These are phyloP conservation scores for Pistacia integerrima DNA, from an alignment of 345 rosid genomes.

Conservation along the genomic window DNA sequence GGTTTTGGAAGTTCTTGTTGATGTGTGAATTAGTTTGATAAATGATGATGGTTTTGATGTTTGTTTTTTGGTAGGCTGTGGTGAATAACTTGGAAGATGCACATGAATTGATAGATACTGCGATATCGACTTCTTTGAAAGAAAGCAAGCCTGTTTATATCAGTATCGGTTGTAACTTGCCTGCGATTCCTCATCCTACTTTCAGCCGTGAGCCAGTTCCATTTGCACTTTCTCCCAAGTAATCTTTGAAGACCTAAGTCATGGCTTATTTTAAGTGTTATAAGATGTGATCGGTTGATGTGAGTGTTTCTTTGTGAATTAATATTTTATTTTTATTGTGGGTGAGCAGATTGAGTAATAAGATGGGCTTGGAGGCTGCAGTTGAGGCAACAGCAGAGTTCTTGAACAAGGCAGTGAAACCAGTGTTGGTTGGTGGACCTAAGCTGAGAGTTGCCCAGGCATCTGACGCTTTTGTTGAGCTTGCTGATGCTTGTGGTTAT, in stretches of 20 bases:
- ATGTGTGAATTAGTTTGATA: not conserved
- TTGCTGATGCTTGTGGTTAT: slow-evolving; percentile 68
- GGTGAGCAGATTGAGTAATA: slow-evolving; percentile 51
- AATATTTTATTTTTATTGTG: not conserved
- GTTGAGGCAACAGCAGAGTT: slow-evolving; percentile 74
- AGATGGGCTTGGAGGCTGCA: slow-evolving; percentile 67
- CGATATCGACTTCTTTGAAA: slow-evolving; percentile 71
- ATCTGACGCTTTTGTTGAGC: slow-evolving; percentile 52
- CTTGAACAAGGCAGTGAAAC: slow-evolving; percentile 80
- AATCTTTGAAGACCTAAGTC: not conserved
- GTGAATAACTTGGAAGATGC: slow-evolving; percentile 83
- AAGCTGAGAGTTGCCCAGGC: slow-evolving; percentile 66
- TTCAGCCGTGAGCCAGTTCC: slow-evolving; percentile 73
- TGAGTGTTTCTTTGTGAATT: not conserved
- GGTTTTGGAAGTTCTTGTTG: not conserved
- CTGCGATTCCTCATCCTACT: slow-evolving; percentile 69
- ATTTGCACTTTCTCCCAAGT: slow-evolving; percentile 63
- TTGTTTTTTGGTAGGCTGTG: slow-evolving; percentile 49
- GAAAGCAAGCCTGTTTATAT: slow-evolving; percentile 89
- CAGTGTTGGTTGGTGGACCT: slow-evolving; percentile 73
- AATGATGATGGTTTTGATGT: not conserved
- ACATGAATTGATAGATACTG: slow-evolving; percentile 72
- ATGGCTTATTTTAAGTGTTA: not conserved
- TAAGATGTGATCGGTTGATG: not conserved
- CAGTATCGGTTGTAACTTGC: slow-evolving; percentile 69